Evolutionary conservation across 805 yeast genomes (phyloP).

Genomic region (Teunomyces cretensis): DNA sequence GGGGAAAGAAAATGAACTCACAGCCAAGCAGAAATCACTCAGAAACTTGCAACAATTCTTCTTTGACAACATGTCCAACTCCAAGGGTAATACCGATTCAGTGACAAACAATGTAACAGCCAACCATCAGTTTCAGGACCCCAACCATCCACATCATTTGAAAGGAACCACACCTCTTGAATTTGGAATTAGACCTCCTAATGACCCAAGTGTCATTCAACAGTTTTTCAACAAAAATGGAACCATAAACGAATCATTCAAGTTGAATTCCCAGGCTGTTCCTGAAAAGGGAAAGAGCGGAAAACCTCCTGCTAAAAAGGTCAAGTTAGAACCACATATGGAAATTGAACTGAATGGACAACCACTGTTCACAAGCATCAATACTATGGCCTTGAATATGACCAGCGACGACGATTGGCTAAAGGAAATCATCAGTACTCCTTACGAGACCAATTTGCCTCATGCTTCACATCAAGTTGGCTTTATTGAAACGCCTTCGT

Average conservation of each 20-base stretch:
- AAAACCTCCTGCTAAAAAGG: conserved; percentile 4
- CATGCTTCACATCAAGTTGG: conserved; percentile 58
- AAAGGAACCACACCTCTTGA: conserved; percentile 42
- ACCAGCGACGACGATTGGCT: conserved; percentile 57
- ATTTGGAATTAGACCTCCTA: conserved; percentile 24
- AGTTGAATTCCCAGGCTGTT: conserved; percentile 4
- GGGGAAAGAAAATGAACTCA: conserved; percentile 5
- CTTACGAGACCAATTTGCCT: conserved; percentile 59
- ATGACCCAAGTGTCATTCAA: conserved; percentile 12
- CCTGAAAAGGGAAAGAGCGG: conserved; percentile 1
- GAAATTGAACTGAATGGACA: neutral
- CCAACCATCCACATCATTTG: conserved; percentile 40
- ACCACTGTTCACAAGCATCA: conserved; percentile 2
- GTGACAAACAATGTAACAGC: neutral
- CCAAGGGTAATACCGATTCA: neutral
- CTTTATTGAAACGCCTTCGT: conserved; percentile 42
- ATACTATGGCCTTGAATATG: conserved; percentile 7
- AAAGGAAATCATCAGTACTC: conserved; percentile 66
- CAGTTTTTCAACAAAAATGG: conserved; percentile 8
- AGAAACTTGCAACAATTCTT: conserved; percentile 14
- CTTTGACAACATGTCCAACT: conserved; percentile 5
- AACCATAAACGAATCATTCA: neutral
- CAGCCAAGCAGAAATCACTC: conserved; percentile 9
- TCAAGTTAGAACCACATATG: neutral
- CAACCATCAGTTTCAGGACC: conserved; percentile 28